Conservation (phyloP, 768 basidiomycete genomes). For the Crepidotus variabilis region DNA sequence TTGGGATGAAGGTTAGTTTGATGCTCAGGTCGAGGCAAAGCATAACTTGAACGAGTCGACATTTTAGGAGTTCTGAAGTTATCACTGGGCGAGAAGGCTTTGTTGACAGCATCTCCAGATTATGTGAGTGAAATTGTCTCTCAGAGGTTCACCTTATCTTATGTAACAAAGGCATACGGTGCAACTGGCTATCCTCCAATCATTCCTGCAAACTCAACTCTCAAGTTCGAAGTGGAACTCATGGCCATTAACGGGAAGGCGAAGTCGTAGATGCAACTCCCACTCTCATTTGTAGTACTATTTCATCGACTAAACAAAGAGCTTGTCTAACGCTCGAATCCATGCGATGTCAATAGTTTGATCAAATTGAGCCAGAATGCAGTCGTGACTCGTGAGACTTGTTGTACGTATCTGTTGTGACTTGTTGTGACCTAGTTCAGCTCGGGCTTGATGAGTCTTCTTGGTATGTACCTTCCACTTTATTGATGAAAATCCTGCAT, state of each 20-base stretch:
- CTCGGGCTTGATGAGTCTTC: no score
- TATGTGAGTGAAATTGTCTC: constrained; percentile 45
- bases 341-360: no score
- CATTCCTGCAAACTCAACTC: constrained; percentile 72
- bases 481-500: no score
- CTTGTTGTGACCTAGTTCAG: no score
- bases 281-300: not conserved
- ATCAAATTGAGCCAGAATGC: no score
- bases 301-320: not conserved
- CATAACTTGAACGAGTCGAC: constrained; percentile 13
- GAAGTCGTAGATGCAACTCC: not conserved
- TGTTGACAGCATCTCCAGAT: constrained; percentile 65
- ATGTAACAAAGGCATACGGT: constrained; percentile 58
- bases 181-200: constrained; percentile 73
- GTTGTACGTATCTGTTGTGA: no score
- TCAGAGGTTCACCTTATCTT: not conserved
- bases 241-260: constrained; percentile 50
- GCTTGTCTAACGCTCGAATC: not conserved
- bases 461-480: no score
- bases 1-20: constrained; percentile 79
- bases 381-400: no score
- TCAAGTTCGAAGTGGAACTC: constrained; percentile 84
- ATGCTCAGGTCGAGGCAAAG: constrained; percentile 3
- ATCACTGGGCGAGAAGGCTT: constrained; percentile 60
- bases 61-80: constrained; percentile 66